Evolutionary conservation across 2,329 filamentous ascomycete species (phyloP).

Genomic region (Ophiosphaerella herpotricha): DNA sequence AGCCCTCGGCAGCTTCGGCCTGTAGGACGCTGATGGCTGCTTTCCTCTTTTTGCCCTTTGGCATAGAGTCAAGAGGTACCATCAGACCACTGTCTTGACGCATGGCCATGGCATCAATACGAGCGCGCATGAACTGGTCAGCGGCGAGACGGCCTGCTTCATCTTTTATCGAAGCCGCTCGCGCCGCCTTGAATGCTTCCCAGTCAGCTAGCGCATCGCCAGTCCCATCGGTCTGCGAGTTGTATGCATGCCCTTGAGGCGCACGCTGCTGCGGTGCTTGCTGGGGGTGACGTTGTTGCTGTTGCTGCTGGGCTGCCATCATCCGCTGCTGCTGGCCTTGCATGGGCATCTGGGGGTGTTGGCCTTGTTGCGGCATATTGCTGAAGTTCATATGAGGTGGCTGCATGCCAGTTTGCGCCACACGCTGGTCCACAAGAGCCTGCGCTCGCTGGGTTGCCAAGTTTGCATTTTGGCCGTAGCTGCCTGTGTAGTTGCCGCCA

Average conservation of each 20-base stretch:
- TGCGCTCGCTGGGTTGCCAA: slow-evolving; percentile 61
- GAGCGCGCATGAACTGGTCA: slow-evolving; percentile 70
- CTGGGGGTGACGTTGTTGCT: slow-evolving; percentile 37
- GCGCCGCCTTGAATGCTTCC: slow-evolving; percentile 63
- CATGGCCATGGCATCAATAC: slow-evolving; percentile 68
- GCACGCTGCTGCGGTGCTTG: slow-evolving; percentile 29
- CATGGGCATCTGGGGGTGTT: slow-evolving; percentile 33
- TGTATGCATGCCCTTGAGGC: slow-evolving; percentile 40
- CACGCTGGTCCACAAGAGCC: slow-evolving; percentile 50
- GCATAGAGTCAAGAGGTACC: slow-evolving; percentile 68
- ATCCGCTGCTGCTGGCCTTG: slow-evolving; percentile 38
- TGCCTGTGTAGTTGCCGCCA: slow-evolving; percentile 38
- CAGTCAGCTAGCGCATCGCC: slow-evolving; percentile 64
- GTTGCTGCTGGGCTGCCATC: slow-evolving; percentile 27
- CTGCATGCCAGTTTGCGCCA: slow-evolving; percentile 34
- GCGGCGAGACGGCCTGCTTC: slow-evolving; percentile 58
- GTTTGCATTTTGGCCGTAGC: slow-evolving; percentile 48
- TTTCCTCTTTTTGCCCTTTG: slow-evolving; percentile 49
- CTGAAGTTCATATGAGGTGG: slow-evolving; percentile 30
- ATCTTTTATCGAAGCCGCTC: slow-evolving; percentile 55
- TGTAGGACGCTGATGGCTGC: slow-evolving; percentile 49
- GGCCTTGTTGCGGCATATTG: slow-evolving; percentile 23
- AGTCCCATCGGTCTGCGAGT: slow-evolving; percentile 77
- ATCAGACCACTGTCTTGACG: slow-evolving; percentile 77
- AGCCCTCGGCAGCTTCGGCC: slow-evolving; percentile 57